Base-by-base conservation (phyloP, 805 yeast species). In the Zygosaccharomyces bisporus region DNA sequence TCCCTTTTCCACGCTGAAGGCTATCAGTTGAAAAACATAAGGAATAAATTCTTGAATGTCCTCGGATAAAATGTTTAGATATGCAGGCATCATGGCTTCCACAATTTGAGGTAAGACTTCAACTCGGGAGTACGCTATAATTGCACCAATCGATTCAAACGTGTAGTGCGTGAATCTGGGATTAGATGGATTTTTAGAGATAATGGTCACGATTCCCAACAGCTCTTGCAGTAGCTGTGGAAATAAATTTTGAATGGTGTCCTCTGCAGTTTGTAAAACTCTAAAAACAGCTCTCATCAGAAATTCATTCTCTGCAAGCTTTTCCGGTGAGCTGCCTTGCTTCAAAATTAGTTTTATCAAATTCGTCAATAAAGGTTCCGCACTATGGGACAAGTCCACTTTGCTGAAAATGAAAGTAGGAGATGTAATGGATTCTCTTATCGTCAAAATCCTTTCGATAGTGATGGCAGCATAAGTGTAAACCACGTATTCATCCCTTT, bases 1-100 rank as follows among this genome's bases (percentile, higher is more conserved):
- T 1, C 52, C 52, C 16, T 70, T 69, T 53, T 86, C 95, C 35
- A 93, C 71, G 51, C 86, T 64, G 60, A 70, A 88, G 1, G 97
- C 82, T 46, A 93, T 71, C n/a, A 93, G 74, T 69, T 93, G 99
- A 67, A 95, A 84, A 4, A 84, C 81, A 59, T 93, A 93, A 8
- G 98, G 97, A 13, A 86, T 81, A 61, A 93, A 93, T 68, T 93
- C 99, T 55, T 90, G 91, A 36, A 93, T 85, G 56, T 93, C 98
- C 40, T 80, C 80, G 16, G 86, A 82, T 44, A 93, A 71, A 21
- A 90, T 77, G 1, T 68, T 67, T 48, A 90, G 68, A 45, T 86
- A 70, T 2, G 80, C 73, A 6, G 95, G 91, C 56, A 90, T 73
- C 25, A 86, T 70, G 8, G 76, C 46, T 1, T 69, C 66, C 13